Evolutionary conservation across 164 flowering plant species (phyloP).

Genomic region (Stephania cephalantha): DNA sequence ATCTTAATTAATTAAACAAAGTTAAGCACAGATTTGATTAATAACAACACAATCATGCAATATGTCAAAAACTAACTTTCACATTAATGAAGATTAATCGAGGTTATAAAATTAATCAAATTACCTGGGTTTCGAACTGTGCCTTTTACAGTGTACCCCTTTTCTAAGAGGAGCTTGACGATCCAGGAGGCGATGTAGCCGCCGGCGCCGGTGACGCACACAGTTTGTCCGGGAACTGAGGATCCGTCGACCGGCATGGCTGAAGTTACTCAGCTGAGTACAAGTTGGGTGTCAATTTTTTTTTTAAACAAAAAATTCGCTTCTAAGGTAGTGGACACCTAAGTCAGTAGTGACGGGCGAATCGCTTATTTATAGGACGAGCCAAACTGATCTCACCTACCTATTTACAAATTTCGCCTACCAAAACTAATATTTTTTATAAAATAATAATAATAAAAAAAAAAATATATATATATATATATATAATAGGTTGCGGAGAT

Average conservation of each 20-base stretch:
- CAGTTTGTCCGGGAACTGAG: constrained; percentile 25
- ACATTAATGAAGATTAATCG: too few species aligned
- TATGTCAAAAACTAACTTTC: too few species aligned
- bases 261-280: not conserved
- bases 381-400: not conserved
- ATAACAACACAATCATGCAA: too few species aligned
- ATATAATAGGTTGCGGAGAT: too few species aligned
- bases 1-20: constrained; percentile 28
- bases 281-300: not conserved
- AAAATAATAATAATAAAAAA: too few species aligned
- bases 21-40: not conserved
- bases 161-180: constrained; percentile 42
- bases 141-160: constrained; percentile 47
- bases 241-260: constrained; percentile 34
- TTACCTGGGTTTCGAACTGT: constrained; percentile 47
- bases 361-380: not conserved
- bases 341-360: not conserved
- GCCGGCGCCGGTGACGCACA: constrained; percentile 63
- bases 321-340: not conserved
- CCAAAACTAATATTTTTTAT: too few species aligned
- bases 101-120: not conserved
- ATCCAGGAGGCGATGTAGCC: constrained; percentile 68
- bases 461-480: too few species aligned
- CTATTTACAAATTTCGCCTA: not conserved
- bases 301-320: not conserved